Conservation (phyloP, 306 rosid species). For the Gastrolobium villosum region DNA sequence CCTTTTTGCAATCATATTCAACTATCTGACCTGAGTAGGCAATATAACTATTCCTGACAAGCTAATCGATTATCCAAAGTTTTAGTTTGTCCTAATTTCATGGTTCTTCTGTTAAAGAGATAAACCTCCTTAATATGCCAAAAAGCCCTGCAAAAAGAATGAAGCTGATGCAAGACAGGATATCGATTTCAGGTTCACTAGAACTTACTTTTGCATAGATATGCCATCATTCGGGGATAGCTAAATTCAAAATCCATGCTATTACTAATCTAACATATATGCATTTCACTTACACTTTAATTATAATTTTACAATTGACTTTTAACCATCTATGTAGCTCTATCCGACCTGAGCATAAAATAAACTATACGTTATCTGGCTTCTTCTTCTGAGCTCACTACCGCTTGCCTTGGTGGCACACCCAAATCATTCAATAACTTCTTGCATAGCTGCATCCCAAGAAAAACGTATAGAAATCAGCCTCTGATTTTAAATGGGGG, state of each 20-base stretch:
- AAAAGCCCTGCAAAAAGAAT: background rate
- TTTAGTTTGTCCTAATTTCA: background rate
- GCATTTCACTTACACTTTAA: background rate
- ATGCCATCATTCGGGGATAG: background rate
- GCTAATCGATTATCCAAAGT: background rate
- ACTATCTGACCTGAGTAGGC: background rate
- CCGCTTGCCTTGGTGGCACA: slow-evolving; percentile 59
- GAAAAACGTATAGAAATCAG: slow-evolving; percentile 26
- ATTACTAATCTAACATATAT: background rate
- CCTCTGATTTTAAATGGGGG: background rate
- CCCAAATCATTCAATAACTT: slow-evolving; percentile 77
- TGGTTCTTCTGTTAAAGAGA: background rate
- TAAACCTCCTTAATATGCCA: background rate
- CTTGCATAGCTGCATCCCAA: slow-evolving; percentile 74
- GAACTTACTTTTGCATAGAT: background rate
- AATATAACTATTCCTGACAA: background rate
- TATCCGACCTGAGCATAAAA: background rate
- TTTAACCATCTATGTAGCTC: slow-evolving; percentile 4
- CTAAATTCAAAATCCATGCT: slow-evolving; percentile 31
- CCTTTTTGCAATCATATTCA: background rate
- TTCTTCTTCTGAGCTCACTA: slow-evolving; percentile 49
- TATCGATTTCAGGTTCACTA: slow-evolving; percentile 3
- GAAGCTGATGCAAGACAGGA: background rate
- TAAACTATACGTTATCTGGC: background rate
- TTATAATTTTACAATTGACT: slow-evolving; percentile 24